These are phyloP conservation scores for Dioszegia crocea DNA, from an alignment of 768 basidiomycete species.

Conservation along the genomic window DNA sequence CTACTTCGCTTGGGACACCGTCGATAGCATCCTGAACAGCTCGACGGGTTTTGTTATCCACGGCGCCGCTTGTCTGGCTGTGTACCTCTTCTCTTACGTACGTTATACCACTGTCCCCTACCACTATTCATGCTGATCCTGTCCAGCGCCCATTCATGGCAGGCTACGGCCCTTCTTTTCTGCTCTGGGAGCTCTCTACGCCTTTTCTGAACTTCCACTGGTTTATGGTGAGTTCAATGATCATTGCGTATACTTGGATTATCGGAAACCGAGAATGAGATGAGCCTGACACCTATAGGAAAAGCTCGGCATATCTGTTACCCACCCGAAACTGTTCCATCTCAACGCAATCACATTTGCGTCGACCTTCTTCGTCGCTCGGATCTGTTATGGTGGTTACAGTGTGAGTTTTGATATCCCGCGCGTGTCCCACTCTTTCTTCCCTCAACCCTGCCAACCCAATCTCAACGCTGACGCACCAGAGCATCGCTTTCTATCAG, in stretches of 20 bases:
- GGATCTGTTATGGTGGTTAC: constrained; percentile 65
- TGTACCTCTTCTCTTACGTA: constrained; percentile 70
- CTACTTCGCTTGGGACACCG: constrained; percentile 73
- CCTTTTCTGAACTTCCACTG: constrained; percentile 85
- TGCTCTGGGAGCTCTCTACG: constrained; percentile 80
- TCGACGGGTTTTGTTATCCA: constrained; percentile 74
- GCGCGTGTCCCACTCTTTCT: constrained; percentile 23
- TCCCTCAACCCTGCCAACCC: no score
- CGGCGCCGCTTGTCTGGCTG: constrained; percentile 62
- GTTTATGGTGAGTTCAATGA: constrained; percentile 54
- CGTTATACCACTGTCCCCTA: constrained; percentile 36
- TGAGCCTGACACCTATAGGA: constrained; percentile 30
- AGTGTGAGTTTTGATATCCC: constrained; percentile 32
- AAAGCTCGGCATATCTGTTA: constrained; percentile 61
- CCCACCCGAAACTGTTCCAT: constrained; percentile 61
- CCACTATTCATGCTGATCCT: not conserved
- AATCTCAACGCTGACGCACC: not conserved
- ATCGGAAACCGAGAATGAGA: no score
- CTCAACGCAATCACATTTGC: constrained; percentile 69
- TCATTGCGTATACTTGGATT: no score
- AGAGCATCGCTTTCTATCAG: constrained; percentile 63
- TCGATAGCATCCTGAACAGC: constrained; percentile 65
- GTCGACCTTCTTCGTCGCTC: constrained; percentile 63
- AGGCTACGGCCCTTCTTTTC: constrained; percentile 71
- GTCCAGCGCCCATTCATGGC: constrained; percentile 63